A percentile compares a stretch with the other conserved stretches of the same genome.
Conservation (phyloP, 1,284 basidiomycete species). For the Irpex sp. region DNA sequence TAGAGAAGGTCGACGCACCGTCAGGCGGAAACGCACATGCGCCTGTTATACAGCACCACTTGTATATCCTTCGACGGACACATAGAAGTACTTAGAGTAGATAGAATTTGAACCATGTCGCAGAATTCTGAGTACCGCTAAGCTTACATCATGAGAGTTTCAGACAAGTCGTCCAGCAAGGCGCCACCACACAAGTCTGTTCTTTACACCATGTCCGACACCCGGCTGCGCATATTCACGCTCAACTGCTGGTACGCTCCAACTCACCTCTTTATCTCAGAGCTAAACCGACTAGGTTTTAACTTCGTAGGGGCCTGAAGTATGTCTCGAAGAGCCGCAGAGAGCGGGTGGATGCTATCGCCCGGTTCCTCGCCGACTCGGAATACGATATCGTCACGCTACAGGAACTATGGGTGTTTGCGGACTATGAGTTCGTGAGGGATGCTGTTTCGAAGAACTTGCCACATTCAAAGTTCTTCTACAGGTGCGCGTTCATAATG, state of each 20-base stretch:
- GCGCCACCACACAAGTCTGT: constrained; percentile 11
- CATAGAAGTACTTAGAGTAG: too few relatives aligned
- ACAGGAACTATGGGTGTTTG: constrained; percentile 93
- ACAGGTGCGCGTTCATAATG: constrained; percentile 54
- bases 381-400: constrained; percentile 86
- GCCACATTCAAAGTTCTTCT: constrained; percentile 87
- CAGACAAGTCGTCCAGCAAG: too few relatives aligned
- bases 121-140: too few relatives aligned
- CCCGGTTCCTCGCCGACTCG: constrained; percentile 53
- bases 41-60: constrained; percentile 23
- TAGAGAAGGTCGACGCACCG: constrained; percentile 20
- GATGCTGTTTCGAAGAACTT: constrained; percentile 52
- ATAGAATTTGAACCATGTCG: too few relatives aligned
- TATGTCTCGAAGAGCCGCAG: constrained; percentile 76
- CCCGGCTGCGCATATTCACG: constrained; percentile 56
- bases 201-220: not conserved
- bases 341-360: constrained; percentile 73
- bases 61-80: constrained; percentile 22
- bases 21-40: constrained; percentile 20
- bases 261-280: not conserved
- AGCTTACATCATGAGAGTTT: not conserved
- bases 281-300: not conserved
- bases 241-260: constrained; percentile 76
- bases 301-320: constrained; percentile 74
- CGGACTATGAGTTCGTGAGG: constrained; percentile 79